phyloP scores from a whole-genome alignment of 352 stramenopile species.

The Pseudoperonospora humuli region DNA sequence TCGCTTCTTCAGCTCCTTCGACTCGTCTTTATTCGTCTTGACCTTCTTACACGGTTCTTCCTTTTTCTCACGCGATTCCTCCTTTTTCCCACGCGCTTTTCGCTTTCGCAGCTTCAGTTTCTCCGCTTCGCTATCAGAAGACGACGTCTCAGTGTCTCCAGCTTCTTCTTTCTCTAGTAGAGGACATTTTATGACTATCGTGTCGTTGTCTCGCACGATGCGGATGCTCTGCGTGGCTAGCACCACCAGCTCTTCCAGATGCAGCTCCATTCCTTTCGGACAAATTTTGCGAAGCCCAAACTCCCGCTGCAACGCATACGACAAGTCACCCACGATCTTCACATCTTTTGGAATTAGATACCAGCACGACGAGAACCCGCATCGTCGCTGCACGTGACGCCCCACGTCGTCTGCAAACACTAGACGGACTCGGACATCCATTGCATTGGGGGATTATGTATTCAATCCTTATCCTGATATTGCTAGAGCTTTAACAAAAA shows the following conservation, averaged over 20 bases:
- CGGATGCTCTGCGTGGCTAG: conserved; percentile 46
- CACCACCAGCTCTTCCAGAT: conserved; percentile 51
- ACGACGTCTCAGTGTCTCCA: conserved; percentile 1
- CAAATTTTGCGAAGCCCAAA: conserved; percentile 45
- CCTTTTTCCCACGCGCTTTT: conserved; percentile 3
- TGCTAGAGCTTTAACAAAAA: background rate
- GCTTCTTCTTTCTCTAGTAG: background rate
- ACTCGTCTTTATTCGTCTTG: conserved; percentile 1
- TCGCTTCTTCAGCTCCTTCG: conserved; percentile 1
- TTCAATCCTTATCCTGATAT: background rate
- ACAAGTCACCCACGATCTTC: conserved; percentile 53
- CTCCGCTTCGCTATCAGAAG: conserved; percentile 7
- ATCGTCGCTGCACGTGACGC: conserved; percentile 31
- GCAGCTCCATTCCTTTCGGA: conserved; percentile 42
- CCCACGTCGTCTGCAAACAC: conserved; percentile 50
- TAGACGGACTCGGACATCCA: conserved; percentile 26
- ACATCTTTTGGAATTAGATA: conserved; percentile 43
- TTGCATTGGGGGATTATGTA: too few relatives aligned
- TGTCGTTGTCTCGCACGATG: conserved; percentile 59
- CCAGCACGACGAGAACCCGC: conserved; percentile 59
- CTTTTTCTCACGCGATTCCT: conserved; percentile 4
- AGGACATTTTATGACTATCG: conserved; percentile 41
- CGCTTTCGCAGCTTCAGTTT: conserved; percentile 8
- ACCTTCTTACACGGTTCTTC: conserved; percentile 6
- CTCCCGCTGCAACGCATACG: conserved; percentile 42